Percentiles rank a stretch among this genome's conserved stretches.
These are phyloP conservation scores for Neltuma alba DNA, from an alignment of 306 rosid species.

Conservation along the genomic window DNA sequence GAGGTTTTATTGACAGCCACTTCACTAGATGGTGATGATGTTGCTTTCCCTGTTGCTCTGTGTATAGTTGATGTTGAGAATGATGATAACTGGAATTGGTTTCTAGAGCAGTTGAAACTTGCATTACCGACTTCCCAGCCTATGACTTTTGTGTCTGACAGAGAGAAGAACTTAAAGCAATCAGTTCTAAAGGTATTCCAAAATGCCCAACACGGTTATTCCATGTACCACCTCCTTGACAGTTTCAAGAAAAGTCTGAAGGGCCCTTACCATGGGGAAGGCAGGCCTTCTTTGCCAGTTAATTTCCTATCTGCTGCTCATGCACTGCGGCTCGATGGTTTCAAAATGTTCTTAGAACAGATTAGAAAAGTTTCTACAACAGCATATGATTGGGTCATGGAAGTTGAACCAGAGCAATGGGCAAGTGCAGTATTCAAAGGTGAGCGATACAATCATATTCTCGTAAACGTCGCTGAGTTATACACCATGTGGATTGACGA, in stretches of 20 bases:
- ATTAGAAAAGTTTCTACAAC: constrained; percentile 49
- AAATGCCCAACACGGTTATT: constrained; percentile 49
- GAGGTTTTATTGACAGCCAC: constrained; percentile 56
- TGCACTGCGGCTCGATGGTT: constrained; percentile 44
- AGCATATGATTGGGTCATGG: constrained; percentile 52
- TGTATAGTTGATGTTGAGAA: constrained; percentile 53
- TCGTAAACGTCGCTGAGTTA: constrained; percentile 35
- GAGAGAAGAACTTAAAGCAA: constrained; percentile 52
- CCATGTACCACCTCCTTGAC: constrained; percentile 55
- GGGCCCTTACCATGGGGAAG: constrained; percentile 60
- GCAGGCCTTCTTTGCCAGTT: constrained; percentile 50
- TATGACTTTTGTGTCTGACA: constrained; percentile 52
- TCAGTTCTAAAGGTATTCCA: constrained; percentile 43
- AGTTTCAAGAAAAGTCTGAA: constrained; percentile 52
- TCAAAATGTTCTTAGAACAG: constrained; percentile 44
- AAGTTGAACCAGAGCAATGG: constrained; percentile 56
- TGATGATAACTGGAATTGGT: constrained; percentile 56
- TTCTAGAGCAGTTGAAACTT: constrained; percentile 51
- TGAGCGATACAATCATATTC: constrained; percentile 50
- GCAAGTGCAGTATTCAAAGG: constrained; percentile 50
- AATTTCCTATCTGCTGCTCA: constrained; percentile 51
- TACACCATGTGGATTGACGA: constrained; percentile 51
- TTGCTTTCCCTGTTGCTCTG: constrained; percentile 56
- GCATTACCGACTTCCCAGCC: constrained; percentile 37
- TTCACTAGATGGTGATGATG: constrained; percentile 59